Evolutionary conservation across 345 rosid genomes (phyloP), one percentile per base, ranked within the genome.

Genomic region (Eucalyptus lansdowneana): DNA sequence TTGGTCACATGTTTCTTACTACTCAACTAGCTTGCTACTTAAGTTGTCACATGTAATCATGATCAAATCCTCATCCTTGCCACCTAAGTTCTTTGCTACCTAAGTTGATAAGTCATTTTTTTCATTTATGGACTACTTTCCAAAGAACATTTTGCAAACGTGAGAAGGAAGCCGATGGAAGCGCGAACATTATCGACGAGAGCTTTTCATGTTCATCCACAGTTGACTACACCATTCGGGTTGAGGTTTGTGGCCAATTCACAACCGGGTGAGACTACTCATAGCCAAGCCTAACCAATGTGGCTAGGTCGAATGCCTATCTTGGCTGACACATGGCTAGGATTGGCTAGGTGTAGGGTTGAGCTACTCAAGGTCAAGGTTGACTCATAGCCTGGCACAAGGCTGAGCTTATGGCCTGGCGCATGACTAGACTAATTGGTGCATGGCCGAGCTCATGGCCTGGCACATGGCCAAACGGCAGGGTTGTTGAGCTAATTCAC

Each of bases 131-230:
- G 25, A 53, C 25, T 53, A 53, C 58, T 53, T 53, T 53, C 24
- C 58, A 53, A 53, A 53, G 25, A 53, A 8, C 11, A 53, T 53
- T 53, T 53, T 53, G 58, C 58, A 53, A 53, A 53, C 5, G 0
- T 53, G 24, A 53, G 25, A 56, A 56, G 12, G 29, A 56, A 56
- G 62, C 62, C 3, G 0, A 56, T 56, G 62, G 29, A 56, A 56
- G 62, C 1, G 6, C 2, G 0, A 24, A 56, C 29, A 9, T 56
- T 24, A 56, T 9, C 1, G 3, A 11, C 0, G 3, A 24, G 29
- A 24, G 62, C 3, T 10, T 56, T 24, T 56, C 29, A 56, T 22
- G 62, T 56, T 56, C 62, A 56, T 56, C 12, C 29, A 24, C 13
- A 24, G 0, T 56, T 10, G 6, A 56, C 29, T 56, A 56, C 62